phyloP scores from a whole-genome alignment of 257 asterid genomes.

The Jacaranda mimosifolia region DNA sequence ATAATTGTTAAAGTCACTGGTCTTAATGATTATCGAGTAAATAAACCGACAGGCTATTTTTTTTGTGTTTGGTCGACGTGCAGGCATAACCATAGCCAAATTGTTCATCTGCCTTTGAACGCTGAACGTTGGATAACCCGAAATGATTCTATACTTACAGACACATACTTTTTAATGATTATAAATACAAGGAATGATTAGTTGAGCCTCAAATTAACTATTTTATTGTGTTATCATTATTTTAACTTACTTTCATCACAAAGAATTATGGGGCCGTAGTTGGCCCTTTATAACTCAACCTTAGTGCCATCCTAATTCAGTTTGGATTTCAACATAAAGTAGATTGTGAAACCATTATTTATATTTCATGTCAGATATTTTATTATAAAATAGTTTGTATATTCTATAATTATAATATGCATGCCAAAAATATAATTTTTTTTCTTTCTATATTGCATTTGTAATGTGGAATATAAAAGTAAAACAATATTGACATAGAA shows the following conservation, averaged over 20 bases:
- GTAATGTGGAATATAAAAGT: background rate
- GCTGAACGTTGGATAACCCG: constrained; percentile 28
- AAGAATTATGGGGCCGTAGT: background rate
- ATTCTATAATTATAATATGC: background rate
- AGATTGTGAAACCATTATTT: background rate
- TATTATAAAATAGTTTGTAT: background rate
- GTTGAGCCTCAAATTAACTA: constrained; percentile 14
- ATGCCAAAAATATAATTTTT: background rate
- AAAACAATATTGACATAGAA: no score
- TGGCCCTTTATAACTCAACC: constrained; percentile 18
- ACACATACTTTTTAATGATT: constrained; percentile 26
- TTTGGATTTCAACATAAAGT: background rate
- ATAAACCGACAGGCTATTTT: background rate
- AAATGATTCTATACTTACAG: constrained; percentile 18
- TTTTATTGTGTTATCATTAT: constrained; percentile 26
- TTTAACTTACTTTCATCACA: background rate
- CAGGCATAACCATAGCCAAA: constrained; percentile 32
- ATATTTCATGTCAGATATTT: background rate
- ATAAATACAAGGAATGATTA: constrained; percentile 30
- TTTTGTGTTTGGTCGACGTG: constrained; percentile 37
- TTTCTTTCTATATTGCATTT: background rate
- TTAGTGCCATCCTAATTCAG: constrained; percentile 9
- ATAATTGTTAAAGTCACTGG: constrained; percentile 25
- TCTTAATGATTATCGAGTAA: constrained; percentile 31
- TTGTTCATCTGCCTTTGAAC: constrained; percentile 21